Base-by-base conservation (phyloP, 306 rosid species). In the Rubus parviflorus region DNA sequence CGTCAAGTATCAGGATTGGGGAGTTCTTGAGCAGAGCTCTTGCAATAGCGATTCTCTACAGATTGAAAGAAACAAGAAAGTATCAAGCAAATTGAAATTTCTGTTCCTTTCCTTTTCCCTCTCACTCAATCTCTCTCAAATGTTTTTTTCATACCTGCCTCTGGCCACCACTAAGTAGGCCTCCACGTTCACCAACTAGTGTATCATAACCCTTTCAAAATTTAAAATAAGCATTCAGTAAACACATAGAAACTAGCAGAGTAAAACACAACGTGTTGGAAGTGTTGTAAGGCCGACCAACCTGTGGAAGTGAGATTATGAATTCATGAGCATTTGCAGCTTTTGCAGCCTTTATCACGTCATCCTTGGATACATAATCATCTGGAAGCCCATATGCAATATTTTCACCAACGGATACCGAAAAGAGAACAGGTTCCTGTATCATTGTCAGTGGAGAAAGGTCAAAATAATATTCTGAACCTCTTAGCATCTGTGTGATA, bases 291-390 rank as follows among this genome's bases (percentile, higher is more conserved):
- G 57, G 70, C 74, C 56, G 51, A 78, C 80, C 62, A 77, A 95
- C 97, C 96, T 89, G 97, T 42, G 97, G 98, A 75, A 92, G 97
- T 73, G 98, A 87, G 85, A 95, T 84, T 75, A 95, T 92, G 78
- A 95, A 95, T 25, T 94, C 98, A 53, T 95, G 98, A 67, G 98
- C 98, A 84, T 92, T 95, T 77, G 98, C 98, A 49, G 98, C 97
- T 80, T 90, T 95, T 15, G 98, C 97, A 68, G 98, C 97, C 88
- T 95, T 95, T 81, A 95, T 90, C 75, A 95, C 88, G 12, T 95
- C 98, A 48, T 95, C 97, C 83, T 78, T 92, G 48, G 97, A 92
- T 79, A 95, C 97, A 64, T 83, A 42, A 12, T 95, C 93, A 71
- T 95, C 97, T 20, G 97, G 98, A 89, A 92, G 98, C 81, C 98